phyloP scores from a whole-genome alignment of 1,284 basidiomycete species.

The Fistulina hepatica region DNA sequence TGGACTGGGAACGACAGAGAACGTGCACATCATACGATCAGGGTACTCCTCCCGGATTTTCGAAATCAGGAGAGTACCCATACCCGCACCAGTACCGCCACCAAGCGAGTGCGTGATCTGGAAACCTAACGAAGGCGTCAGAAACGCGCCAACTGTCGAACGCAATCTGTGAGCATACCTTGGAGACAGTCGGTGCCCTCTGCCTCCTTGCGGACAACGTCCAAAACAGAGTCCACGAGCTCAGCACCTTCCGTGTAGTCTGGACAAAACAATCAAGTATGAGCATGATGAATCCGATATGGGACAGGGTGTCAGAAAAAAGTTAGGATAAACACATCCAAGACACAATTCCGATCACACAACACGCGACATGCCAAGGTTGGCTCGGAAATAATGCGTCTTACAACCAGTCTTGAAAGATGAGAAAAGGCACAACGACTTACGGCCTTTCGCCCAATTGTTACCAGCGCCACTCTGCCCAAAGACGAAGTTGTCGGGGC shows the following conservation, averaged over 20 bases:
- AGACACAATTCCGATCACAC: no score
- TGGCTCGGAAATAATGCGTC: no score
- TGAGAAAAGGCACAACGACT: conserved; percentile 27
- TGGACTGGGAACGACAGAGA: conserved; percentile 90
- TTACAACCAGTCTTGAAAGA: background rate
- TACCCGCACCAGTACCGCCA: conserved; percentile 92
- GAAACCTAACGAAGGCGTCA: conserved; percentile 50
- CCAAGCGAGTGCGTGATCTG: conserved; percentile 95
- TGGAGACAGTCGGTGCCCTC: conserved; percentile 91
- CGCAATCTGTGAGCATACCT: conserved; percentile 35
- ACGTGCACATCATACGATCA: conserved; percentile 96
- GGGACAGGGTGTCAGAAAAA: no score
- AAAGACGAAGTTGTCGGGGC: conserved; percentile 92
- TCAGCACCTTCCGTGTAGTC: conserved; percentile 95
- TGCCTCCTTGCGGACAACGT: conserved; percentile 81
- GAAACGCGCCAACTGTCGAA: conserved; percentile 14
- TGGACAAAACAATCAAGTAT: conserved; percentile 20
- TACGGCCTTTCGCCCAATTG: conserved; percentile 93
- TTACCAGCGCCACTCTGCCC: conserved; percentile 89
- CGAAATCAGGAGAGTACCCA: conserved; percentile 83
- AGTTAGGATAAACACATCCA: no score
- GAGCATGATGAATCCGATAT: conserved; percentile 1
- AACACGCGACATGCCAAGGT: no score
- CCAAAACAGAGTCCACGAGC: conserved; percentile 88
- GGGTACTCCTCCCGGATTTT: conserved; percentile 93